Base-by-base conservation (phyloP, 148 eudicot species). In the Vaccinium corymbosum region DNA sequence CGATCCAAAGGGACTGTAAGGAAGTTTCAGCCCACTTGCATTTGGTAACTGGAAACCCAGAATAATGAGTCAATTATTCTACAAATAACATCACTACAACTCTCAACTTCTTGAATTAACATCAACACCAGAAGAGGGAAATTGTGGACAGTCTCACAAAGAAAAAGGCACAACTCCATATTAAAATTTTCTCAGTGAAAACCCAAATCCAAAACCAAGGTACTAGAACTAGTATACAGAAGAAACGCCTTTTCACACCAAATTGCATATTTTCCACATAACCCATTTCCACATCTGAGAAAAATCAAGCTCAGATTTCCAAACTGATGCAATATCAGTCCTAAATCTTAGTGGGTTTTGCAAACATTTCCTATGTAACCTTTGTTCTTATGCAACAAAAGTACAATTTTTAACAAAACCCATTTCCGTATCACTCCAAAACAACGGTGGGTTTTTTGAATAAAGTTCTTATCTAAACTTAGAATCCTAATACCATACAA, bases 21-120 rank as follows among this genome's bases (percentile, higher is more conserved):
- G 98, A 95, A 81, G 81, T 35, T 90, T 94, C 98, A 7, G 98
- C 96, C 72, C 95, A 88, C 86, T 91, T 92, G 82, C 92, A 91
- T 84, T 90, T 95, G 6, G 95, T 93, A 83, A 94, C 98, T 94
- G 91, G 85, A 89, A 89, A 76, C 56, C 25, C 77, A 19, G 74
- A 19, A 77, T 32, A 6, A 25, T 27, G 48, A 81, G 62, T 53
- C 81, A 80, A 66, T 74, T 81, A 70, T 3, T 38, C 71, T 48
- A 80, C 14, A 20, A 85, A 84, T 46, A 66, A 74, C 29, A 70
- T 51, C 7, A 50, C 4, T 75, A 29, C 48, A 62, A 71, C 12
- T 22, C 50, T 19, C 16, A 29, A 68, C 16, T 66, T 57, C 66
- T 19, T 50, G 14, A 25, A 70, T 71, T 51, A 82, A 51, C 32